phyloP scores from a whole-genome alignment of 495 filamentous ascomycete genomes.

The Hyaloscypha bicolor region DNA sequence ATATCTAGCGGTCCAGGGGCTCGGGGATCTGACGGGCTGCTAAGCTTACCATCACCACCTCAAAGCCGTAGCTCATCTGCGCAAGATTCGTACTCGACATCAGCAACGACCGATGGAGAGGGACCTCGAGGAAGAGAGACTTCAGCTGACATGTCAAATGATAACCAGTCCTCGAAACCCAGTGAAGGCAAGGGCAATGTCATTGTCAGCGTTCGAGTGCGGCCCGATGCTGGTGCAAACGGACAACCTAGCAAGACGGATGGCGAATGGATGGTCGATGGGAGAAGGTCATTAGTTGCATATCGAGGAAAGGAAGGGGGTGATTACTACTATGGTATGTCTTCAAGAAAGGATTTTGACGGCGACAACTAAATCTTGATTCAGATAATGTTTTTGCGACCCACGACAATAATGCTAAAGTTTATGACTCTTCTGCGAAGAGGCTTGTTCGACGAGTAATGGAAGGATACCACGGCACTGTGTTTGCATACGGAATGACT shows the following conservation, averaged over 20 bases:
- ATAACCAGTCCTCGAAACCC: constrained; percentile 48
- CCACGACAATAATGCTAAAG: constrained; percentile 88
- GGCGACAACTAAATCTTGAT: constrained; percentile 13
- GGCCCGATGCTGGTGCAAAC: constrained; percentile 71
- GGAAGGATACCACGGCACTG: constrained; percentile 98
- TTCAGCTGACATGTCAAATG: constrained; percentile 41
- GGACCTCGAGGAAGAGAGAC: constrained; percentile 43
- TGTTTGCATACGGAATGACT: constrained; percentile 99
- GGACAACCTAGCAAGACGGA: constrained; percentile 61
- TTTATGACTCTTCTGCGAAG: constrained; percentile 93
- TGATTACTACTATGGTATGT: constrained; percentile 88
- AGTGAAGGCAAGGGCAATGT: constrained; percentile 88
- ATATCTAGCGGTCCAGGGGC: constrained; percentile 57
- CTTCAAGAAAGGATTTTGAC: not conserved
- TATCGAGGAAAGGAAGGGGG: constrained; percentile 89
- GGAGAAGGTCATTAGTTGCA: constrained; percentile 75
- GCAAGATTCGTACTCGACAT: constrained; percentile 87
- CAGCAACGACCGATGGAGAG: constrained; percentile 78
- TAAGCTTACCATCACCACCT: constrained; percentile 75
- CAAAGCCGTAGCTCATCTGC: constrained; percentile 89
- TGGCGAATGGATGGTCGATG: constrained; percentile 92
- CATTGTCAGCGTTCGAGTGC: constrained; percentile 89
- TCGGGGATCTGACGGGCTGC: constrained; percentile 68
- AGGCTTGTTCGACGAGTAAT: constrained; percentile 93
- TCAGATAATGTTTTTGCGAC: constrained; percentile 93